Evolutionary conservation across 768 basidiomycete genomes (phyloP), one percentile per base, ranked within the genome.

Genomic region (Suillus spraguei): DNA sequence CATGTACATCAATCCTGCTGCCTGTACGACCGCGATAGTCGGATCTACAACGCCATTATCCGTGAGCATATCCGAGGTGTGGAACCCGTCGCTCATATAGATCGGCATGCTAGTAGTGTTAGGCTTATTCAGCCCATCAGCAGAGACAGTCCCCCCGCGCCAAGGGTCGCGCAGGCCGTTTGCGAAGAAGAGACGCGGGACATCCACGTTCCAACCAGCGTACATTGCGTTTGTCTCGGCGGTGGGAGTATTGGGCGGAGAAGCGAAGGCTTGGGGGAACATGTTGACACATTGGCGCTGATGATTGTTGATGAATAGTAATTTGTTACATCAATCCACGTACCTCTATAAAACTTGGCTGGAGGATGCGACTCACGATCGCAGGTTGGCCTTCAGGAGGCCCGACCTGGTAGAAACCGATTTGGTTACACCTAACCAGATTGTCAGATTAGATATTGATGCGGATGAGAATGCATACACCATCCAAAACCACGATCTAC

Each of bases 401-500:
- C 24, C 79, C 75, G 4, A 71, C 76, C 64, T 75, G 74, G 64
- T 70, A 77, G 63, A 64, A 89, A 35, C 90, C 90, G 1, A 92
- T 80, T 75, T 91, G 82, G 68, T 88, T 90, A 69, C 90, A 91
- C 4, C 87, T 89, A 39, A 50, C 22, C 46, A 58, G 28, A 61
- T 52, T 47, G 44, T 63, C 54, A 55, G 54, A 55, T 36, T 24
- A 17, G 33, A n/a, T 60, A 55, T n/a, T 2, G 58, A 24, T 7
- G 33, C 28, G 11, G 5, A 60, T 36, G 13, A 16, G 22, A 36
- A 55, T 35, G 70, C 82, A 63, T 74, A 83, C 87, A 87, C 83
- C 69, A 89, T 84, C 90, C 90, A 91, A 63, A 77, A 72, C 89
- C 90, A 92, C 4, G 90, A 89, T 28, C 90, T 82, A 4, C 60